A percentile compares a stretch with the other conserved stretches of the same genome.
phyloP scores from a whole-genome alignment of 352 stramenopile genomes.

The Phytophthora megakarya region DNA sequence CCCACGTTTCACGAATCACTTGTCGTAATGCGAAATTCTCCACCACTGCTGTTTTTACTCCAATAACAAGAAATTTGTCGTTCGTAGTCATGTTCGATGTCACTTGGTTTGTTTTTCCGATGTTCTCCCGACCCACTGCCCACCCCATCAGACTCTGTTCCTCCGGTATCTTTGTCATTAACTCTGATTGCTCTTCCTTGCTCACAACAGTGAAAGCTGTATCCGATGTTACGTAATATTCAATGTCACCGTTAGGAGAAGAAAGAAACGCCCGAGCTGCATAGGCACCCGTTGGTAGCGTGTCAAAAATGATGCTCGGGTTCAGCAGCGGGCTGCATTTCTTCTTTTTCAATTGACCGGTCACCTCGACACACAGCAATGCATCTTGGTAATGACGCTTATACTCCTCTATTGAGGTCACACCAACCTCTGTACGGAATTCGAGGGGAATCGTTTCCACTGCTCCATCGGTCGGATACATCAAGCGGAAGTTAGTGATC shows the following conservation, averaged over 20 bases:
- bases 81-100: neutral
- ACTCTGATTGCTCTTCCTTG: conserved; percentile 1
- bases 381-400: conserved; percentile 9
- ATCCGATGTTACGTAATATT: conserved; percentile 6
- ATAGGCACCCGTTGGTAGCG: conserved; percentile 17
- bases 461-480: conserved; percentile 18
- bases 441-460: conserved; percentile 8
- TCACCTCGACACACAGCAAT: conserved; percentile 28
- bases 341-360: neutral
- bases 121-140: neutral
- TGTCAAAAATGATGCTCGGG: conserved; percentile 13
- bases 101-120: neutral
- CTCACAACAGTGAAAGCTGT: conserved; percentile 17
- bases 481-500: conserved; percentile 14
- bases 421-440: conserved; percentile 14
- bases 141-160: conserved; percentile 19
- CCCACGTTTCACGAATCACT: conserved; percentile 55
- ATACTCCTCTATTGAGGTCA: conserved; percentile 10
- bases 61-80: conserved; percentile 41
- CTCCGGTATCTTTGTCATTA: neutral
- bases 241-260: neutral
- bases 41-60: conserved; percentile 49
- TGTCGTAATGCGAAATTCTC: conserved; percentile 37
- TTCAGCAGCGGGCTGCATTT: conserved; percentile 9
- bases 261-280: conserved; percentile 15